A percentile compares a stretch with the other conserved stretches of the same genome.
phyloP scores from a whole-genome alignment of 257 asterid genomes.

The Knoxia roxburghii region DNA sequence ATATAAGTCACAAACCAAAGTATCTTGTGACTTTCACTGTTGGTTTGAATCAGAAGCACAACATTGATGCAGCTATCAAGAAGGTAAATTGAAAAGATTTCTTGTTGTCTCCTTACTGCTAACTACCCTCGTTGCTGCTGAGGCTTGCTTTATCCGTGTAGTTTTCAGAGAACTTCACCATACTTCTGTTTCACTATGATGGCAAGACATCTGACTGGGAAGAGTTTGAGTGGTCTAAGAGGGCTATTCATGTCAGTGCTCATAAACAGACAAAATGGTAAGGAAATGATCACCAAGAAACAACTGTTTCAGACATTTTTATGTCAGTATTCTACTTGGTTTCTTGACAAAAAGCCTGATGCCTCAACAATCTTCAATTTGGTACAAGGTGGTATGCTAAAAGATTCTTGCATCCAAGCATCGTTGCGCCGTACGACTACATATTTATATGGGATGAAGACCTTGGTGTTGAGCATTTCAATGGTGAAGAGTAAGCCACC shows the following conservation, averaged over 20 bases:
- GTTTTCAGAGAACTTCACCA: constrained; percentile 35
- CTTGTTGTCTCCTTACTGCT: background rate
- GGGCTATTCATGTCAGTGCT: constrained; percentile 33
- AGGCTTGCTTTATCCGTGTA: constrained; percentile 11
- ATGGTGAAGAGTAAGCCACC: constrained; percentile 61
- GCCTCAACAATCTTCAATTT: constrained; percentile 9
- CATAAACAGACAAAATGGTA: constrained; percentile 32
- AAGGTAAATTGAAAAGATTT: constrained; percentile 25
- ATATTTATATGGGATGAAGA: constrained; percentile 88
- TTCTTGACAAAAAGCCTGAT: background rate
- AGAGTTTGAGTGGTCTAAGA: constrained; percentile 41
- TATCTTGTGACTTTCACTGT: constrained; percentile 50
- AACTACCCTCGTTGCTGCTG: background rate
- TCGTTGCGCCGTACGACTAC: constrained; percentile 72
- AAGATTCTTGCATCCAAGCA: constrained; percentile 79
- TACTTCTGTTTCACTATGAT: constrained; percentile 39
- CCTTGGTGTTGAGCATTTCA: constrained; percentile 74
- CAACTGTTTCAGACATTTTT: too few relatives aligned
- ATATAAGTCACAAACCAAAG: constrained; percentile 33
- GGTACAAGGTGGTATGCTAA: constrained; percentile 78
- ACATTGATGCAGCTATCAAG: constrained; percentile 44
- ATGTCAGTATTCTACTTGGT: background rate
- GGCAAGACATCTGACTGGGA: constrained; percentile 37
- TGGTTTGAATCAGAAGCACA: constrained; percentile 38
- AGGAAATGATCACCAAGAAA: too few relatives aligned